Base-by-base conservation (phyloP, 192 early-diverging fungal species). In the Phlyctochytrium planicorne region DNA sequence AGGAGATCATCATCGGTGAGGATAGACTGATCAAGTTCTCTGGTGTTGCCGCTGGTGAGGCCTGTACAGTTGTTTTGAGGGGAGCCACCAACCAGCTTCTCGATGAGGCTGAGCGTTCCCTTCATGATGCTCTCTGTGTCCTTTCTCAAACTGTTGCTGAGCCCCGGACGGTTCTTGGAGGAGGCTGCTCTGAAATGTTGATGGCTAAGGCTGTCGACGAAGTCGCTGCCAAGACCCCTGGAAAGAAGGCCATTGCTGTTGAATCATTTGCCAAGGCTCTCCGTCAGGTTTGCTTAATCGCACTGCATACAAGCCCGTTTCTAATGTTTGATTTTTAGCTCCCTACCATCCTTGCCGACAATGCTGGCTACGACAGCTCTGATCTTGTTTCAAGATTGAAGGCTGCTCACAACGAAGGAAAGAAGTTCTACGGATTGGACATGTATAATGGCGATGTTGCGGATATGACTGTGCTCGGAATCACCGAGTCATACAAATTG, bases 1-100 rank as follows among this genome's bases (percentile, higher is more conserved):
- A 99, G 80, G 95, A 99, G 72, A 82, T 97, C 52, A 97, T 99
- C 66, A 98, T 99, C 82, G 97, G 97, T 52, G 97, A 99, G 77
- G 97, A 99, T 78, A 89, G 88, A 40, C 80, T 99, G 68, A 94
- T 99, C 78, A 99, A 97, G 79, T 99, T 99, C 75, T 89, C 90
- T 32, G 95, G 95, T 35, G 92, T 93, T 23, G 90, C 93, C 59
- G 97, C 94, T 32, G 94, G 95, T 36, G 91, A 94, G 75, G 97
- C 97, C 12, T 99, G 95, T 77, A 98, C 97, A n/a, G 84, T 99
- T 67, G 94, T 99, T 2, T 80, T 99, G 37, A 93, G 97, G 63
- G 95, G 95, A 67, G 95, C 95, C 24, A 97, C 95, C 14, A 81
- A 86, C 65, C 95, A 99, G 72, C 78, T 99, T 60, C 84, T 99